Evolutionary conservation across 768 basidiomycete genomes (phyloP).

Genomic region (Podaxis mareebaensis): DNA sequence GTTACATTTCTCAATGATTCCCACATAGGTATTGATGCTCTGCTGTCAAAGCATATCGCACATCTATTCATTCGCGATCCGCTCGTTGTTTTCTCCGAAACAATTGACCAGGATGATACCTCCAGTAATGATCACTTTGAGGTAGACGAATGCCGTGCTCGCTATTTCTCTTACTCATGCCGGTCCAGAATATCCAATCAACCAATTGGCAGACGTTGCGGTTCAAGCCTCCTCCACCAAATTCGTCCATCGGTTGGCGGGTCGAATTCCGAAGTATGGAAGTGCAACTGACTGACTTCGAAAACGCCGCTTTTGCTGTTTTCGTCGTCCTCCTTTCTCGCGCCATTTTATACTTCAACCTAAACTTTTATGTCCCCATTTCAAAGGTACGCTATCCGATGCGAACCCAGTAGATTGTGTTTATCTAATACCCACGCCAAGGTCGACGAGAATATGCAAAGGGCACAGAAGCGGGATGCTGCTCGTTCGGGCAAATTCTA

Average conservation of each 20-base stretch:
- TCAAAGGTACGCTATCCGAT: constrained; percentile 65
- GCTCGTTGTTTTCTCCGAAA: constrained; percentile 92
- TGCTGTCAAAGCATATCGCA: constrained; percentile 88
- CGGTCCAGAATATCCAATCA: constrained; percentile 88
- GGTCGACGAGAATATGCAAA: constrained; percentile 97
- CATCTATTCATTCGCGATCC: constrained; percentile 99
- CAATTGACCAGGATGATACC: constrained; percentile 87
- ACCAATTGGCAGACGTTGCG: constrained; percentile 99
- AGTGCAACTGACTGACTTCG: constrained; percentile 97
- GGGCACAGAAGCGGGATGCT: constrained; percentile 86
- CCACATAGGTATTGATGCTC: constrained; percentile 73
- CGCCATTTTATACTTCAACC: constrained; percentile 86
- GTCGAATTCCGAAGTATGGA: constrained; percentile 99
- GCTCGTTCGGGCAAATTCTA: constrained; percentile 74
- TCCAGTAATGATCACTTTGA: constrained; percentile 95
- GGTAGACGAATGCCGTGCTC: constrained; percentile 38
- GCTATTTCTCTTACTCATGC: not conserved
- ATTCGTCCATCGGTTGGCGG: constrained; percentile 93
- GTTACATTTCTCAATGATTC: constrained; percentile 4
- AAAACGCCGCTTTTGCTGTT: constrained; percentile 95
- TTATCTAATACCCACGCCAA: constrained; percentile 29
- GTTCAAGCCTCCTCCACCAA: constrained; percentile 96
- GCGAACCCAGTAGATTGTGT: not conserved
- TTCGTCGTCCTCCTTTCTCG: constrained; percentile 94
- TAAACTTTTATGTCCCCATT: constrained; percentile 97